Evolutionary conservation across 148 eudicot species (phyloP).

Genomic region (Cornus controversa): DNA sequence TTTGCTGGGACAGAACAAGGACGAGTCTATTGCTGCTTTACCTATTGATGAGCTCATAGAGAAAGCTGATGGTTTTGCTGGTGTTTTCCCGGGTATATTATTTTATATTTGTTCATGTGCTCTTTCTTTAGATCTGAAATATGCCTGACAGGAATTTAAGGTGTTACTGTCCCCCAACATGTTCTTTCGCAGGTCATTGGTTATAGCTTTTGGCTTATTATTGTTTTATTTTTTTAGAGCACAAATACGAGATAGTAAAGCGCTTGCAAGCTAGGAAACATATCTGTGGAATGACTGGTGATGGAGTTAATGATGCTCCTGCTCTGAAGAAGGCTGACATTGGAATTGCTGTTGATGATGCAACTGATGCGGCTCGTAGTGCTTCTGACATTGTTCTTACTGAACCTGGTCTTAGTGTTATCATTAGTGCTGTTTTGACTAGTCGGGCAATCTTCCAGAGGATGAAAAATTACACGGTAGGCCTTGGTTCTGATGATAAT

Average conservation of each 20-base stretch:
- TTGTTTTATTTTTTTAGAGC: conserved; percentile 51
- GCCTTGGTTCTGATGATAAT: not conserved
- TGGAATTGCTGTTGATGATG: conserved; percentile 99
- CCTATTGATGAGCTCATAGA: conserved; percentile 95
- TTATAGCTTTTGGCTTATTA: conserved; percentile 8
- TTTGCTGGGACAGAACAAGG: conserved; percentile 91
- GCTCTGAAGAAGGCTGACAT: conserved; percentile 98
- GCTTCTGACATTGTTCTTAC: conserved; percentile 99
- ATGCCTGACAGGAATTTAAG: not conserved
- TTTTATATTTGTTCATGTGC: not conserved
- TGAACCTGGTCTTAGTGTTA: conserved; percentile 97
- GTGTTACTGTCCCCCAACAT: not conserved
- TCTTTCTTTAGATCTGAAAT: not conserved
- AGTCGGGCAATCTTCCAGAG: conserved; percentile 97
- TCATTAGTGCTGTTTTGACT: conserved; percentile 97
- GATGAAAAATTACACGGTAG: conserved; percentile 97
- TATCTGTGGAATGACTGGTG: conserved; percentile 99
- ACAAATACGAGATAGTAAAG: conserved; percentile 96
- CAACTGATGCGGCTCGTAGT: conserved; percentile 99
- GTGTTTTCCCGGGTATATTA: conserved; percentile 90
- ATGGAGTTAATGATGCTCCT: conserved; percentile 98
- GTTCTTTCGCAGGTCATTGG: not conserved
- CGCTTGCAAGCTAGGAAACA: conserved; percentile 98
- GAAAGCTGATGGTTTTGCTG: conserved; percentile 99
- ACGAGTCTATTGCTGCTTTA: conserved; percentile 84